Percentiles rank a stretch among this genome's conserved stretches.
These are phyloP conservation scores for Setaria viridis DNA, from an alignment of 202 grass and related monocot genomes.

Conservation along the genomic window DNA sequence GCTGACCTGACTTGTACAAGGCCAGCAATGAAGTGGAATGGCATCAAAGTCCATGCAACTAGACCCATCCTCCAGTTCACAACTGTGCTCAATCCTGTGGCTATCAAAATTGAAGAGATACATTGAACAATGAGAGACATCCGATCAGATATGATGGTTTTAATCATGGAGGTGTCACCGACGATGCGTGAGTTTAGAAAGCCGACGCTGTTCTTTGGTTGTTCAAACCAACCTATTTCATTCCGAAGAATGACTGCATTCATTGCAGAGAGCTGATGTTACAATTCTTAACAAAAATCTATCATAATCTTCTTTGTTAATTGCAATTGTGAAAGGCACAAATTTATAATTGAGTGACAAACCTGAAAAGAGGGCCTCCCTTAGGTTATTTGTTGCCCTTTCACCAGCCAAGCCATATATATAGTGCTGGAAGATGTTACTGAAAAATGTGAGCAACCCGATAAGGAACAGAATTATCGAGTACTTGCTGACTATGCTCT, in stretches of 20 bases:
- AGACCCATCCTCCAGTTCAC: constrained; percentile 75
- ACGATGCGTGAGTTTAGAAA: constrained; percentile 57
- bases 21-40: constrained; percentile 63
- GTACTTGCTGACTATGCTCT: constrained; percentile 50
- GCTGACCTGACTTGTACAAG: constrained; percentile 72
- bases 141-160: constrained; percentile 69
- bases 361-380: constrained; percentile 77
- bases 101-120: constrained; percentile 72
- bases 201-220: constrained; percentile 54
- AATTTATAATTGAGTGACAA: background rate
- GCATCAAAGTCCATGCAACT: constrained; percentile 66
- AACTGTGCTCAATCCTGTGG: constrained; percentile 52
- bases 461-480: constrained; percentile 54
- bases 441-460: constrained; percentile 55
- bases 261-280: constrained; percentile 16
- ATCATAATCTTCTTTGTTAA: background rate
- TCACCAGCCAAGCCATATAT: constrained; percentile 64
- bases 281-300: background rate
- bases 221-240: constrained; percentile 68
- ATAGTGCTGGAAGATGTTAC: constrained; percentile 68
- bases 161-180: constrained; percentile 64
- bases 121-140: constrained; percentile 70
- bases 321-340: constrained; percentile 6
- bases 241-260: constrained; percentile 59
- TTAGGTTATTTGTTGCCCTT: constrained; percentile 59